phyloP scores from a whole-genome alignment of 352 stramenopile genomes.

The Phytophthora brassicae region DNA sequence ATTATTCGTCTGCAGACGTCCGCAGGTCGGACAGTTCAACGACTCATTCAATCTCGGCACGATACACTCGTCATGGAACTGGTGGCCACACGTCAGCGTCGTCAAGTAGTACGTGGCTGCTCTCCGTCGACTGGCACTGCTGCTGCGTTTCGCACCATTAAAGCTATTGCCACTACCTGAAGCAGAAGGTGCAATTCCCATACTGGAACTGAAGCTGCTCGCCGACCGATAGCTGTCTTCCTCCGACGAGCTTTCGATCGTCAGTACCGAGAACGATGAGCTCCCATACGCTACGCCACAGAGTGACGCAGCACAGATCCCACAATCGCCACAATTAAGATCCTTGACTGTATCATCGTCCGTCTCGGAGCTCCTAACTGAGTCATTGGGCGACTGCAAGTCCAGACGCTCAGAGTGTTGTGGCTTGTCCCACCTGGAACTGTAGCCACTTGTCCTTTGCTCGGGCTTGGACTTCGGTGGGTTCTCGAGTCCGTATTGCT shows the following conservation, averaged over 20 bases:
- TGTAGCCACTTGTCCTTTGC: constrained; percentile 8
- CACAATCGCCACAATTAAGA: constrained; percentile 23
- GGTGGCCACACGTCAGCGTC: constrained; percentile 71
- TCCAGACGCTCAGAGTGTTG: constrained; percentile 7
- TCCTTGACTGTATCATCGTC: constrained; percentile 37
- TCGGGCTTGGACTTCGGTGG: constrained; percentile 13
- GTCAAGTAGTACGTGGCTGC: constrained; percentile 61
- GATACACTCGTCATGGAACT: constrained; percentile 87
- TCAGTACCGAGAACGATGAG: constrained; percentile 18
- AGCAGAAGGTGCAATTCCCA: too few species aligned
- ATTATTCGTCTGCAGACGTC: constrained; percentile 30
- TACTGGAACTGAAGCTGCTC: constrained; percentile 1
- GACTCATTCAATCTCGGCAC: constrained; percentile 75
- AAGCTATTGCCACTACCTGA: too few species aligned
- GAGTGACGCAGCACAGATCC: constrained; percentile 47
- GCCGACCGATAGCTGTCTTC: constrained; percentile 28
- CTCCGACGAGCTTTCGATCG: constrained; percentile 22
- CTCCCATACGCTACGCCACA: constrained; percentile 47
- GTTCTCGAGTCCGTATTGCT: constrained; percentile 48
- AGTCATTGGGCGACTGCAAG: constrained; percentile 22
- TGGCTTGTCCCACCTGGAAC: constrained; percentile 27
- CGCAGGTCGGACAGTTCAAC: constrained; percentile 66
- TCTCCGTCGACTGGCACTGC: constrained; percentile 25
- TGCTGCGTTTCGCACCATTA: constrained; percentile 8
- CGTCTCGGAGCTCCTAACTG: constrained; percentile 21